Evolutionary conservation across 371 early-diverging fungal species (phyloP).

Genomic region (Rhizopus delemar): DNA sequence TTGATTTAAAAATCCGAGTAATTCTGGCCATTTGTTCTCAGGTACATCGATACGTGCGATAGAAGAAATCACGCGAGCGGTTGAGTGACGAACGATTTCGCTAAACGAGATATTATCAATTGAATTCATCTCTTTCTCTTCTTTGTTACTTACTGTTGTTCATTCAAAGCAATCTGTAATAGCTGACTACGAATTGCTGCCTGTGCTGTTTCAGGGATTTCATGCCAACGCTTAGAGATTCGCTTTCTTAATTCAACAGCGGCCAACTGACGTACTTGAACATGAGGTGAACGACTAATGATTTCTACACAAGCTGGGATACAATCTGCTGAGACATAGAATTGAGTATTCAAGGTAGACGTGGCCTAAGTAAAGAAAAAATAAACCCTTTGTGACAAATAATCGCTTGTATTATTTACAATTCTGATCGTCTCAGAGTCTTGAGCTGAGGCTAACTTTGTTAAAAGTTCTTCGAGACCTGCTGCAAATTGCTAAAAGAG

Average conservation of each 20-base stretch:
- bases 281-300: conserved; percentile 58
- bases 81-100: conserved; percentile 72
- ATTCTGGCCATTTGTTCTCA: conserved; percentile 74
- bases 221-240: conserved; percentile 71
- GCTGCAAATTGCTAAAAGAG: conserved; percentile 41
- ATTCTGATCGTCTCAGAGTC: conserved; percentile 54
- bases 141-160: conserved; percentile 60
- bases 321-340: conserved; percentile 62
- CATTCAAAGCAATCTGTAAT: conserved; percentile 68
- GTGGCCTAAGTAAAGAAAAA: conserved; percentile 51
- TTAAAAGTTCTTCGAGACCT: conserved; percentile 49
- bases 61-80: conserved; percentile 85
- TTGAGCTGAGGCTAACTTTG: conserved; percentile 44
- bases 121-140: background rate
- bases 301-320: conserved; percentile 76
- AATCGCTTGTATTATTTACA: conserved; percentile 23
- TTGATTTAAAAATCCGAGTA: conserved; percentile 75
- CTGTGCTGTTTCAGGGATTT: conserved; percentile 59
- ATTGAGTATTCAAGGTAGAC: conserved; percentile 68
- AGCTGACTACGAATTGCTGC: conserved; percentile 63
- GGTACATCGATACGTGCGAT: conserved; percentile 84
- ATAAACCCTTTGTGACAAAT: background rate
- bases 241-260: conserved; percentile 89
- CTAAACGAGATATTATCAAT: conserved; percentile 43
- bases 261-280: conserved; percentile 79